These are phyloP conservation scores for Fusarium heterosporum DNA, from an alignment of 2,329 filamentous ascomycete species.

Conservation along the genomic window DNA sequence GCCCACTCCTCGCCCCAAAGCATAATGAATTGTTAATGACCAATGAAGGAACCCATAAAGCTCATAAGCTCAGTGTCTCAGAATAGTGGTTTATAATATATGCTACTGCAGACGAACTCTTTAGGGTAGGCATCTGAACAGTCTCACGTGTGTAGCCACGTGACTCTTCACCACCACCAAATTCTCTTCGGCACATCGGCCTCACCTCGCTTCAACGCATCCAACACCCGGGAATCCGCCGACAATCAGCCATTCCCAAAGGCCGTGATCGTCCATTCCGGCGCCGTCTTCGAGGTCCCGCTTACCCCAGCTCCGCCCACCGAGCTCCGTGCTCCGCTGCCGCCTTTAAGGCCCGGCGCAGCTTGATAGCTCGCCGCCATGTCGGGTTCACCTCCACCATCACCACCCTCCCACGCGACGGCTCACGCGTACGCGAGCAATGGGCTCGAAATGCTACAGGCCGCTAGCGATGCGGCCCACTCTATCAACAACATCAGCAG, in stretches of 20 bases:
- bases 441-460: slow-evolving; percentile 60
- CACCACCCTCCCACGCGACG: slow-evolving; percentile 46
- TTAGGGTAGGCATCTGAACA: background rate
- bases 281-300: slow-evolving; percentile 38
- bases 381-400: slow-evolving; percentile 47
- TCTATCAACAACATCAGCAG: slow-evolving; percentile 51
- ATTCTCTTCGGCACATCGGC: slow-evolving; percentile 49
- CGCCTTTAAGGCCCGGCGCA: slow-evolving; percentile 36
- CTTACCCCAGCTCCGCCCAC: slow-evolving; percentile 31
- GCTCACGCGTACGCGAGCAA: slow-evolving; percentile 60
- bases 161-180: background rate
- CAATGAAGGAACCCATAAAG: no score
- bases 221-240: slow-evolving; percentile 56
- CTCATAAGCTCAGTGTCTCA: no score
- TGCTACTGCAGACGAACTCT: background rate
- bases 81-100: no score
- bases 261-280: slow-evolving; percentile 31
- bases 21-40: no score
- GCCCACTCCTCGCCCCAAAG: no score
- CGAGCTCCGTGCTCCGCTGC: slow-evolving; percentile 41
- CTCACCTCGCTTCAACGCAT: slow-evolving; percentile 55
- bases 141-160: background rate
- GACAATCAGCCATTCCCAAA: slow-evolving; percentile 57
- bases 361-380: slow-evolving; percentile 33
- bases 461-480: slow-evolving; percentile 59